Conservation (phyloP, 2,329 filamentous ascomycete species). For the Ascochyta viciae-villosae region DNA sequence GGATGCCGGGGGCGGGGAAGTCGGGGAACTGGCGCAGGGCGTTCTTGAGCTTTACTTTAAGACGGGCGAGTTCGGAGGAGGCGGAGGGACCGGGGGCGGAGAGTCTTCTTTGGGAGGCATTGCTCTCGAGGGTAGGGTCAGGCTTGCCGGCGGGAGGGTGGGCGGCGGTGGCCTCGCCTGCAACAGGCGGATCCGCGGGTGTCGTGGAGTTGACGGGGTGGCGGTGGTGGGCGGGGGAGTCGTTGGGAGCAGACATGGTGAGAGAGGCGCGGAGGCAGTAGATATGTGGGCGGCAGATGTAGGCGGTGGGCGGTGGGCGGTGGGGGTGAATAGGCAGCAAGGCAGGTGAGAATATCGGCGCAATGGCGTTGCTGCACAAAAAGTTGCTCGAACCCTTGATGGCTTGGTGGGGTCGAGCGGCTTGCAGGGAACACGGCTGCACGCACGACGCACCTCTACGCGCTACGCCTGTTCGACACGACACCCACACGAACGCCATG, state of each 20-base stretch:
- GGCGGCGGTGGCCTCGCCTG: slow-evolving; percentile 37
- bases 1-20: slow-evolving; percentile 89
- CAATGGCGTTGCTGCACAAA: slow-evolving; percentile 16
- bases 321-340: slow-evolving; percentile 17
- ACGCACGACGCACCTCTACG: neutral
- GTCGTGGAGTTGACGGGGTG: slow-evolving; percentile 31
- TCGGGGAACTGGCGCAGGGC: slow-evolving; percentile 86
- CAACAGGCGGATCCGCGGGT: slow-evolving; percentile 24
- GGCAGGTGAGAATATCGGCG: slow-evolving; percentile 25
- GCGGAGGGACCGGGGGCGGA: slow-evolving; percentile 58
- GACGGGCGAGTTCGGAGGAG: slow-evolving; percentile 60
- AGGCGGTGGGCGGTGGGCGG: slow-evolving; percentile 1
- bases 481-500: neutral
- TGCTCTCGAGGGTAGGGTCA: slow-evolving; percentile 45
- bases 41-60: slow-evolving; percentile 71
- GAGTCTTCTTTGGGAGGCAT: slow-evolving; percentile 58
- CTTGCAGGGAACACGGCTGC: slow-evolving; percentile 11
- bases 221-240: slow-evolving; percentile 27
- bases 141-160: slow-evolving; percentile 42
- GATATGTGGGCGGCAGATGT: slow-evolving; percentile 12
- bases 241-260: slow-evolving; percentile 41
- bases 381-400: slow-evolving; percentile 12
- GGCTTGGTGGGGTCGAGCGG: slow-evolving; percentile 9
- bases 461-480: slow-evolving; percentile 7
- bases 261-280: slow-evolving; percentile 26